Conservation (phyloP, 345 rosid genomes). For the Eucalyptus sideroxylon region DNA sequence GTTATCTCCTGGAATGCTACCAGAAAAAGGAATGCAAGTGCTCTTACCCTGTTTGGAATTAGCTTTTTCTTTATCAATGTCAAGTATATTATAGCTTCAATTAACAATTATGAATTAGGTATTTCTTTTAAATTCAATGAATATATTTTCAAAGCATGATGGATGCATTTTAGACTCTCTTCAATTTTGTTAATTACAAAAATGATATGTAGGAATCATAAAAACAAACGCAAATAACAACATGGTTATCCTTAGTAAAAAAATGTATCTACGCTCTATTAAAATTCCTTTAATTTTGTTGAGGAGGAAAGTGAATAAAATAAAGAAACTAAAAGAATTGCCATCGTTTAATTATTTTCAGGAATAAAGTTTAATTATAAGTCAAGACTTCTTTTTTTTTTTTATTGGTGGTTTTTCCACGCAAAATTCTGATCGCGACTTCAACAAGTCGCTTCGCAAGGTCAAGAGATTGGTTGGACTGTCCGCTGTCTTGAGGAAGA, state of each 20-base stretch:
- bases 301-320: neutral
- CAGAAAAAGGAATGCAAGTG: neutral
- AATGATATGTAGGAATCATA: too few species aligned
- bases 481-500: neutral
- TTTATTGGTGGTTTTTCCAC: neutral
- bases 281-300: neutral
- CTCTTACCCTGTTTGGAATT: neutral
- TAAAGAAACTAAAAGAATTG: neutral
- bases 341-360: neutral
- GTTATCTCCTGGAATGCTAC: neutral
- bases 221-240: neutral
- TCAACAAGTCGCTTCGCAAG: neutral
- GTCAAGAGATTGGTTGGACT: neutral
- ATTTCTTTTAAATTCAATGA: neutral
- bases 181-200: neutral
- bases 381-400: neutral
- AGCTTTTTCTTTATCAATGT: neutral
- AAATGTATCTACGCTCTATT: neutral
- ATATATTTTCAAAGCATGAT: neutral
- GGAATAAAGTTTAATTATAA: neutral
- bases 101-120: neutral
- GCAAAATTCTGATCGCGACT: neutral
- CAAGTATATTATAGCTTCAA: neutral
- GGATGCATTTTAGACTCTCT: neutral
- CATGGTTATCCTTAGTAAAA: neutral